Evolutionary conservation across 2,329 filamentous ascomycete genomes (phyloP), one percentile per base, ranked within the genome.

Genomic region (Aschersonia sp.): DNA sequence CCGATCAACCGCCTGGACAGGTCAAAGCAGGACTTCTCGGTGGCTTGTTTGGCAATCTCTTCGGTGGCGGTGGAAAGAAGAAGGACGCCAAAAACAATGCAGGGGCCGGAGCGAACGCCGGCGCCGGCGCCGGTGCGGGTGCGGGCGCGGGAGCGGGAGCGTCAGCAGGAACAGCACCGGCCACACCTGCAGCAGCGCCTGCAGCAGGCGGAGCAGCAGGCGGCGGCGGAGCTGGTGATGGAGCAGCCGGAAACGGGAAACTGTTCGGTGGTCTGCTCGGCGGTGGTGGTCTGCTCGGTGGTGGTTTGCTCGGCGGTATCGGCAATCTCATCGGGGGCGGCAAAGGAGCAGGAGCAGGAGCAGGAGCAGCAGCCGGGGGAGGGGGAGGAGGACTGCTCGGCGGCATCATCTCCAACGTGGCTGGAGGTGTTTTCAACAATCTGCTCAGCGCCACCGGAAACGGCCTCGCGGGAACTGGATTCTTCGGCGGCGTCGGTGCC

Each of bases 401-500:
- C 1, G 42, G 31, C 7, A 20, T 49, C 44, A 43, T 54, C 31
- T 40, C 43, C 7, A 49, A 48, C 6, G 46, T 41, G 4, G 48
- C 49, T 2, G 42, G 43, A 20, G 31, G 40, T 9, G 5, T 51
- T 6, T 4, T 52, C 1, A 38, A 32, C 31, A 45, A 48, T 4
- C 40, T 52, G 9, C 35, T 51, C 31, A 48, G 45, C 9, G 31
- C 45, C 10, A 28, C 52, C 2, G 51, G 48, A 7, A 42, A 28
- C n/a, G 45, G 43, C 28, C 29, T 54, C 10, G 47, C 48, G n/a
- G 51, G 51, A 9, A 51, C 51, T 0, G 53, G 52, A 38, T 55
- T 55, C 46, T 59, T 58, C 40, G 54, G 57, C 30, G 57, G 57
- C 1, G 53, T 59, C 20, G 57, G 57, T 3, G 47, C 53, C 5